Evolutionary conservation across 2,329 filamentous ascomycete species (phyloP).

Genomic region (Penicillium hordei): DNA sequence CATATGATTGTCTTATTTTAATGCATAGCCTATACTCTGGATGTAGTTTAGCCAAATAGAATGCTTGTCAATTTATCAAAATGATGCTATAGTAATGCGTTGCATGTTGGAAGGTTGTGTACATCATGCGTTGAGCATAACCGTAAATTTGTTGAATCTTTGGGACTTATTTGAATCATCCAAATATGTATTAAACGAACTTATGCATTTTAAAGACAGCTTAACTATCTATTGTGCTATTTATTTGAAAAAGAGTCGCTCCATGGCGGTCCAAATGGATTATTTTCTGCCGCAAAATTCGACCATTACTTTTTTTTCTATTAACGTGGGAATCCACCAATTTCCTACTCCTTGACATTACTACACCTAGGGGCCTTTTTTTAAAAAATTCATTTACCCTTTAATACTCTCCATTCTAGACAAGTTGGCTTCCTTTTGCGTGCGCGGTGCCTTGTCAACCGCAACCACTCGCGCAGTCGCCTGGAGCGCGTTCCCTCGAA

Average conservation of each 20-base stretch:
- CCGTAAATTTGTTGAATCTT: too few relatives aligned
- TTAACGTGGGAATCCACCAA: neutral
- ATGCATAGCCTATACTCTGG: conserved; percentile 10
- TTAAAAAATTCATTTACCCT: neutral
- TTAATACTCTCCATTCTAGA: conserved; percentile 11
- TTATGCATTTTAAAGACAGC: neutral
- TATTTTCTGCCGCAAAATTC: conserved; percentile 4
- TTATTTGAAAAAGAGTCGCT: neutral
- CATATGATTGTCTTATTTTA: conserved; percentile 6
- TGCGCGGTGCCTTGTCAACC: conserved; percentile 31
- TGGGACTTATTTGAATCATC: neutral
- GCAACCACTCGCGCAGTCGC: conserved; percentile 28
- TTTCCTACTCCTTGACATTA: neutral
- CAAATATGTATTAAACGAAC: too few relatives aligned
- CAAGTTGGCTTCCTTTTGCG: conserved; percentile 40
- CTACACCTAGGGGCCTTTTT: neutral
- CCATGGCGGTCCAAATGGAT: neutral
- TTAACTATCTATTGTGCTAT: neutral
- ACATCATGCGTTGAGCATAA: neutral
- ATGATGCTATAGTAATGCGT: neutral
- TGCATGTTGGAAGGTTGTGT: neutral
- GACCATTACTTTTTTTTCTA: neutral
- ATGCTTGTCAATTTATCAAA: neutral
- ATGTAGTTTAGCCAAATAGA: conserved; percentile 13
- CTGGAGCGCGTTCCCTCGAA: conserved; percentile 15